Conservation (phyloP, 2,329 filamentous ascomycete genomes). For the Ceratocystis smalleyi region DNA sequence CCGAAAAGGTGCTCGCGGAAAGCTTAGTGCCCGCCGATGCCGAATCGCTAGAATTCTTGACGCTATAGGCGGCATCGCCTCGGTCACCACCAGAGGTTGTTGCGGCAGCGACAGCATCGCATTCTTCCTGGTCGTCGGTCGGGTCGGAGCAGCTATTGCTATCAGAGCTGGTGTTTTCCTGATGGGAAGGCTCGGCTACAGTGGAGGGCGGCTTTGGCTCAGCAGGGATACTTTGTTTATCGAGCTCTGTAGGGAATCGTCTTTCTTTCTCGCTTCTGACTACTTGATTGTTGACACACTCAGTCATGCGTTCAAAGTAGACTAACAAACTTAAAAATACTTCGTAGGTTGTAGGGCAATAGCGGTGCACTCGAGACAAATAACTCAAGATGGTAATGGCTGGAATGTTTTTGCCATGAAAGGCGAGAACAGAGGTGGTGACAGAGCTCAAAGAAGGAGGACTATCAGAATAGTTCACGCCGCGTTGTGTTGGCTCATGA, state of each 20-base stretch:
- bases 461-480: conserved; percentile 31
- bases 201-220: background rate
- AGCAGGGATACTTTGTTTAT: background rate
- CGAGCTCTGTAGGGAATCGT: background rate
- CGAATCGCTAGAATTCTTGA: conserved; percentile 26
- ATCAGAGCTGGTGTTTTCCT: background rate
- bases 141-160: background rate
- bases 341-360: conserved; percentile 96
- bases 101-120: background rate
- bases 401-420: conserved; percentile 95
- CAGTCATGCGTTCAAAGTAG: conserved; percentile 98
- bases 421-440: conserved; percentile 63
- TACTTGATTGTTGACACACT: conserved; percentile 73
- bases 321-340: conserved; percentile 90
- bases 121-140: background rate
- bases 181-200: background rate
- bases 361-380: conserved; percentile 89
- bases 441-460: conserved; percentile 19
- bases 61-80: conserved; percentile 10
- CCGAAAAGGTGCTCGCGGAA: background rate
- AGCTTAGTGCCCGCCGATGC: conserved; percentile 22
- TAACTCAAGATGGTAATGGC: conserved; percentile 96
- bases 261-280: conserved; percentile 44
- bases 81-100: background rate
- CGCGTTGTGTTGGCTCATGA: conserved; percentile 76